phyloP scores from a whole-genome alignment of 768 basidiomycete species.

The Botryobasidium botryosum region DNA sequence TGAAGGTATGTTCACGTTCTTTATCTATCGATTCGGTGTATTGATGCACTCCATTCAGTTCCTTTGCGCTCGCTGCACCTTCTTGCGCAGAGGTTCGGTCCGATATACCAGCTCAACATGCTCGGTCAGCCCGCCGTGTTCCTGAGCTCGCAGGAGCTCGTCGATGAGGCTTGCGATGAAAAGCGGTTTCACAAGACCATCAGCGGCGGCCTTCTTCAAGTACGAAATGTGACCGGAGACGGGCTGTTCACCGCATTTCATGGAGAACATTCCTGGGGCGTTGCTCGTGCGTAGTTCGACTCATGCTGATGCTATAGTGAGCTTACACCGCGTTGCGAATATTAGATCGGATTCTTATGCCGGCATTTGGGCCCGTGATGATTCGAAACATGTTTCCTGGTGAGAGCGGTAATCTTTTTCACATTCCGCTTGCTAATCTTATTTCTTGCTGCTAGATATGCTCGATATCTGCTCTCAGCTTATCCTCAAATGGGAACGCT shows the following conservation, averaged over 20 bases:
- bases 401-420: slow-evolving; percentile 27
- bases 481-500: slow-evolving; percentile 29
- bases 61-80: too few relatives aligned
- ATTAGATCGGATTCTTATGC: slow-evolving; percentile 24
- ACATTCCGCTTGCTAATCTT: neutral
- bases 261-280: slow-evolving; percentile 31
- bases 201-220: slow-evolving; percentile 19
- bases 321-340: slow-evolving; percentile 15
- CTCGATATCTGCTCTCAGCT: slow-evolving; percentile 26
- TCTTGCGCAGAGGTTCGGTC: slow-evolving; percentile 23
- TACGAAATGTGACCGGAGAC: slow-evolving; percentile 26
- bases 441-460: neutral
- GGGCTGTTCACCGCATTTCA: slow-evolving; percentile 21
- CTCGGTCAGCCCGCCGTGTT: slow-evolving; percentile 20
- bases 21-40: too few relatives aligned
- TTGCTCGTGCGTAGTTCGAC: slow-evolving; percentile 20
- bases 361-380: slow-evolving; percentile 26
- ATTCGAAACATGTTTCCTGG: slow-evolving; percentile 32
- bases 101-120: slow-evolving; percentile 26
- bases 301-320: neutral
- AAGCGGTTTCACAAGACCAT: slow-evolving; percentile 27
- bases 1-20: too few relatives aligned
- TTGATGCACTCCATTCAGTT: too few relatives aligned
- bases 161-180: slow-evolving; percentile 29
- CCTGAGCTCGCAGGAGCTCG: slow-evolving; percentile 23